phyloP scores from a whole-genome alignment of 1,284 basidiomycete species.

The Takashimella tepidaria region DNA sequence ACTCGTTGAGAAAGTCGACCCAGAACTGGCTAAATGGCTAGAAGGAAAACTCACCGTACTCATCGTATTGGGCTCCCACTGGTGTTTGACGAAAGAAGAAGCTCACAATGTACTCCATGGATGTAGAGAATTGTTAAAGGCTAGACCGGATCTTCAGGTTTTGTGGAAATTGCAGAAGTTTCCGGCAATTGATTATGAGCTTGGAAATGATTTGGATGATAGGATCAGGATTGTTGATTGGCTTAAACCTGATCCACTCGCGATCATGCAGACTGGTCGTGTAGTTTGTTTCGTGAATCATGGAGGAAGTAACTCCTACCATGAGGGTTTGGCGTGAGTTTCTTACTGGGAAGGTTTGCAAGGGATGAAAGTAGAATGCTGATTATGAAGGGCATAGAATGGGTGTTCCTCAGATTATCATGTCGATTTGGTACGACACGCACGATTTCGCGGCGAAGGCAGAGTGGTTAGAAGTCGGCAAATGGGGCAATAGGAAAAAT shows the following conservation, averaged over 20 bases:
- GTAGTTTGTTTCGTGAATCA: slow-evolving; percentile 22
- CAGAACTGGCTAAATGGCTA: slow-evolving; percentile 10
- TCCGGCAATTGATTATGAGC: slow-evolving; percentile 1
- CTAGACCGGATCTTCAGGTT: slow-evolving; percentile 20
- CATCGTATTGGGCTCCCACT: slow-evolving; percentile 19
- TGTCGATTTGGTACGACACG: slow-evolving; percentile 26
- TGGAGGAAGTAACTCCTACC: slow-evolving; percentile 30
- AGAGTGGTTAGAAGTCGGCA: slow-evolving; percentile 17
- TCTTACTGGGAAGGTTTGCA: neutral
- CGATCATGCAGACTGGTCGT: slow-evolving; percentile 18
- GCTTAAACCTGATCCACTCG: slow-evolving; percentile 18
- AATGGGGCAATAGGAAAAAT: slow-evolving; percentile 20
- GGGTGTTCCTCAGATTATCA: slow-evolving; percentile 20
- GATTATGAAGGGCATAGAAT: slow-evolving; percentile 8
- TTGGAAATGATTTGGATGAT: slow-evolving; percentile 2
- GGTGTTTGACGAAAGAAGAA: neutral
- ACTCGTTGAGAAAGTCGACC: slow-evolving; percentile 12
- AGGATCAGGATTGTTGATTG: slow-evolving; percentile 20
- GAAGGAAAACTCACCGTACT: slow-evolving; percentile 9
- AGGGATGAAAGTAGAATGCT: slow-evolving; percentile 2
- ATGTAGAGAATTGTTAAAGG: slow-evolving; percentile 9
- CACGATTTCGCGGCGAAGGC: slow-evolving; percentile 20
- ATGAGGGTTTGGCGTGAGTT: slow-evolving; percentile 27
- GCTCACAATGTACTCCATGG: slow-evolving; percentile 12
- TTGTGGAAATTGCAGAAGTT: slow-evolving; percentile 15